Conservation (phyloP, 2,329 filamentous ascomycete species). For the Dendryphion nanum region DNA sequence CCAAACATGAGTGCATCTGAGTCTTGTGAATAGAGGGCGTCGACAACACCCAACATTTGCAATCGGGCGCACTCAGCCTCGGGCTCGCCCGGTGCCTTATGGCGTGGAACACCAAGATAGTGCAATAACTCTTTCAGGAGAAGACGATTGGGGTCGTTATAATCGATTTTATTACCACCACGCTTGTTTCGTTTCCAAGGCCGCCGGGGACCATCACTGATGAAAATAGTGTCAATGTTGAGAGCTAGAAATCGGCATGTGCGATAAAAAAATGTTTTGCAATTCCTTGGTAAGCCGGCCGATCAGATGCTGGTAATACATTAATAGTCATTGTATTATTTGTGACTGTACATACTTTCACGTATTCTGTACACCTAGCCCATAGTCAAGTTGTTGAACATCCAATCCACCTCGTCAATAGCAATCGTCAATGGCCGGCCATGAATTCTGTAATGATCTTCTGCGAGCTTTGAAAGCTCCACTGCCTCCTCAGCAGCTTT, state of each 20-base stretch:
- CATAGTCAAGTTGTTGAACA: slow-evolving; percentile 43
- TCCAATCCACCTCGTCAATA: slow-evolving; percentile 46
- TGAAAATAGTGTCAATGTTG: slow-evolving; percentile 53
- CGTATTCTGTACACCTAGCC: slow-evolving; percentile 36
- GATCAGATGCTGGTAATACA: slow-evolving; percentile 14
- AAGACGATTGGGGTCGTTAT: slow-evolving; percentile 21
- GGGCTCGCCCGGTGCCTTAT: slow-evolving; percentile 48
- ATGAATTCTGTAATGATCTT: slow-evolving; percentile 35
- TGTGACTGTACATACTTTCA: slow-evolving; percentile 21
- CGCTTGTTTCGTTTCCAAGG: slow-evolving; percentile 36
- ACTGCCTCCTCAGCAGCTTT: too few relatives aligned
- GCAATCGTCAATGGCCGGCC: slow-evolving; percentile 41
- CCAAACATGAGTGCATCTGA: slow-evolving; percentile 51
- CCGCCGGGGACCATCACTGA: slow-evolving; percentile 54
- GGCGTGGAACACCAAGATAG: slow-evolving; percentile 42
- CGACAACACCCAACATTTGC: slow-evolving; percentile 45
- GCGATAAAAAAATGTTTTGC: slow-evolving; percentile 42
- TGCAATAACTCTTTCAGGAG: slow-evolving; percentile 40
- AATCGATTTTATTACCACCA: slow-evolving; percentile 31
- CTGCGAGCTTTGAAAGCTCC: slow-evolving; percentile 39
- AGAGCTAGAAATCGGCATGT: slow-evolving; percentile 48
- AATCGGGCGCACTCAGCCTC: slow-evolving; percentile 51
- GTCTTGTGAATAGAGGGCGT: slow-evolving; percentile 52
- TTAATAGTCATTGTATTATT: slow-evolving; percentile 1
- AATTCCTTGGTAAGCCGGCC: slow-evolving; percentile 40